These are phyloP conservation scores for Ophiostoma populinum DNA, from an alignment of 2,329 filamentous ascomycete genomes.

Conservation along the genomic window DNA sequence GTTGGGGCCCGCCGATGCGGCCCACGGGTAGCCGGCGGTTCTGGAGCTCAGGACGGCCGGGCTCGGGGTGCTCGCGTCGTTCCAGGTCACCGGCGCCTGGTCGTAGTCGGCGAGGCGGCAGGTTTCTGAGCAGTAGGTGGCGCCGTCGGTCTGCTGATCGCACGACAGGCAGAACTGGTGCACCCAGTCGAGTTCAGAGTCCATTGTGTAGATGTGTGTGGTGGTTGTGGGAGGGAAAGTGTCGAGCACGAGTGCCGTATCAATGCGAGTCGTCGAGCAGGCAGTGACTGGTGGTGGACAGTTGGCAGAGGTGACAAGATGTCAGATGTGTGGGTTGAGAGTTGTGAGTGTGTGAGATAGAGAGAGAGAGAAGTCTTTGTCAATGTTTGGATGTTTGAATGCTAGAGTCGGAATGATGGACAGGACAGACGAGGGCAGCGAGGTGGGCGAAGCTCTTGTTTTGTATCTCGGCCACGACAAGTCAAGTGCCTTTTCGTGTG, in stretches of 20 bases:
- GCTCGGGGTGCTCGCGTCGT: too few relatives aligned
- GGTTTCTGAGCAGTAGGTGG: constrained; percentile 80
- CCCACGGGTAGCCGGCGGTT: constrained; percentile 32
- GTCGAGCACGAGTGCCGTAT: background rate
- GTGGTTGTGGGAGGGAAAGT: background rate
- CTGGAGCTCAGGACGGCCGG: constrained; percentile 29
- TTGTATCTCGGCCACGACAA: constrained; percentile 13
- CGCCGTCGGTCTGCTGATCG: constrained; percentile 70
- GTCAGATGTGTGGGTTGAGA: too few relatives aligned
- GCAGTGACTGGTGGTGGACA: background rate
- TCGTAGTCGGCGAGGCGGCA: constrained; percentile 82
- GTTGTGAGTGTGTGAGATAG: too few relatives aligned
- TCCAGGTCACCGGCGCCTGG: constrained; percentile 40
- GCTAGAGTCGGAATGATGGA: background rate
- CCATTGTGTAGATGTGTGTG: constrained; percentile 17
- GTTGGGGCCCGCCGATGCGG: too few relatives aligned
- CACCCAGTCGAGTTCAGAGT: constrained; percentile 51
- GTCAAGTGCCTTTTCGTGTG: too few relatives aligned
- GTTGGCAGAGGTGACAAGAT: background rate
- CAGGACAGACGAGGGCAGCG: background rate
- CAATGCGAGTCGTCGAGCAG: too few relatives aligned
- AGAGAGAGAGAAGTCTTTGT: too few relatives aligned
- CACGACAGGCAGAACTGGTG: constrained; percentile 89
- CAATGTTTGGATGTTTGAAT: too few relatives aligned
- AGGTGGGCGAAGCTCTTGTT: constrained; percentile 11